A percentile compares a stretch with the other conserved stretches of the same genome.
phyloP scores from a whole-genome alignment of 352 stramenopile genomes.

The Globisporangium carolinianum region DNA sequence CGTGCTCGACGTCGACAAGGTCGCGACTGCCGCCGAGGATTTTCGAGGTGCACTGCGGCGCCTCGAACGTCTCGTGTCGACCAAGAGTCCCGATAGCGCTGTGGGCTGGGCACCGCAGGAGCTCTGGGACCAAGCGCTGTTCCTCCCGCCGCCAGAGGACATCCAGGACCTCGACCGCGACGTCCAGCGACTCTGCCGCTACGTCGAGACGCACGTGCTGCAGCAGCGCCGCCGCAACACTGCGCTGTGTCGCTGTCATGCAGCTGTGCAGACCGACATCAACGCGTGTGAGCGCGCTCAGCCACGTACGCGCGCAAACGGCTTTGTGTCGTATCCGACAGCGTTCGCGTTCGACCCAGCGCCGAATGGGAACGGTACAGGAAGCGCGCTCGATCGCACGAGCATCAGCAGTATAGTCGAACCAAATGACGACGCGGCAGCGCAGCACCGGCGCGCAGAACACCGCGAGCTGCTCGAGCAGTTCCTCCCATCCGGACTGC shows the following conservation, averaged over 20 bases:
- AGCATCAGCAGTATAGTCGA: too few species aligned
- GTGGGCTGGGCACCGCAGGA: constrained; percentile 41
- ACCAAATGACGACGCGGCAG: not conserved
- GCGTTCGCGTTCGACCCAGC: constrained; percentile 7
- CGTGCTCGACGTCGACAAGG: constrained; percentile 18
- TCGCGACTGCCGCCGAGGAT: constrained; percentile 22
- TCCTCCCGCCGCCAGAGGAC: constrained; percentile 45
- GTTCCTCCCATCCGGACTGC: constrained; percentile 27
- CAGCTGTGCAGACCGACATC: constrained; percentile 26
- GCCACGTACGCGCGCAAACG: constrained; percentile 12
- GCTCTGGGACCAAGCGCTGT: constrained; percentile 54
- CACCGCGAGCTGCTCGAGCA: constrained; percentile 24
- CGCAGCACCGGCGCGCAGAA: constrained; percentile 8
- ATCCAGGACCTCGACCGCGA: constrained; percentile 37
- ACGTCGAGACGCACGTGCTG: constrained; percentile 30
- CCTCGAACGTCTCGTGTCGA: constrained; percentile 23
- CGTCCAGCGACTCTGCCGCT: constrained; percentile 22
- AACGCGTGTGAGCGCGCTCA: constrained; percentile 17
- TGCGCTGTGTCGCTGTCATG: not conserved
- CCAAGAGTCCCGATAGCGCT: constrained; percentile 35
- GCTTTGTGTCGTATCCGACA: constrained; percentile 9
- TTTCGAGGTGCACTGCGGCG: constrained; percentile 24
- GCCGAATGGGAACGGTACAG: not conserved
- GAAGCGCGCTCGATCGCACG: too few species aligned
- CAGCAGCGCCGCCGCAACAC: not conserved